A percentile compares a stretch with the other conserved stretches of the same genome.
phyloP scores from a whole-genome alignment of 202 grass and related monocot genomes.

The Cymbopogon flexuosus region DNA sequence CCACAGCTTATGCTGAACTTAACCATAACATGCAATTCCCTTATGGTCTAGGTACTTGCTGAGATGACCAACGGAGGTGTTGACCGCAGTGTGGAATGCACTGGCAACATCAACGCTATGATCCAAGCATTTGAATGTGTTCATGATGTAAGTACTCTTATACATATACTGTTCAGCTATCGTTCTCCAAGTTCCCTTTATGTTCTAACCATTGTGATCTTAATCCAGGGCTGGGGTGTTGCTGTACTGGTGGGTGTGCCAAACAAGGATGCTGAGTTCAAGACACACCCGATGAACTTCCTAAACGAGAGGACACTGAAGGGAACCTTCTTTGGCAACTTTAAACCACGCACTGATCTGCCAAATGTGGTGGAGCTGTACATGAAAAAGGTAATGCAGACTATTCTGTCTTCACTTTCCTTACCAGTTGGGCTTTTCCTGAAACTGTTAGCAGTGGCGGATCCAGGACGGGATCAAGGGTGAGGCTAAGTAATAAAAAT shows the following conservation, averaged over 20 bases:
- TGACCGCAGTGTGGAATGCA: constrained; percentile 84
- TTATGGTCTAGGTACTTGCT: constrained; percentile 64
- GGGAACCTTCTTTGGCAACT: constrained; percentile 97
- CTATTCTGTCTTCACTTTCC: no score
- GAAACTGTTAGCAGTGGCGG: no score
- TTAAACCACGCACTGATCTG: constrained; percentile 74
- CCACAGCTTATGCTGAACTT: neutral
- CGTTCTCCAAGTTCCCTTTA: neutral
- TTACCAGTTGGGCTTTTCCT: no score
- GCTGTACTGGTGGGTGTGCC: constrained; percentile 89
- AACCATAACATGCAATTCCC: neutral
- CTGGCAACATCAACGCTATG: constrained; percentile 86
- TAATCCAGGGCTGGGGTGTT: constrained; percentile 81
- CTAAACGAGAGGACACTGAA: constrained; percentile 84
- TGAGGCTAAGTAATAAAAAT: no score
- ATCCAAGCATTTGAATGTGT: constrained; percentile 97
- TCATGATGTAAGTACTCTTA: constrained; percentile 44
- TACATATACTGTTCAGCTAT: neutral
- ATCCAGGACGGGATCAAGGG: no score
- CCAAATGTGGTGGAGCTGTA: constrained; percentile 87
- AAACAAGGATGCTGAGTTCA: constrained; percentile 74
- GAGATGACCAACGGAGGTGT: constrained; percentile 96
- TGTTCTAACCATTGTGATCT: neutral
- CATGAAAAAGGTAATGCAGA: constrained; percentile 62
- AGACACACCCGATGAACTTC: constrained; percentile 84